Percentiles rank a stretch among this genome's conserved stretches.
Conservation (phyloP, 2,329 filamentous ascomycete genomes). For the Didymella arachidicola region DNA sequence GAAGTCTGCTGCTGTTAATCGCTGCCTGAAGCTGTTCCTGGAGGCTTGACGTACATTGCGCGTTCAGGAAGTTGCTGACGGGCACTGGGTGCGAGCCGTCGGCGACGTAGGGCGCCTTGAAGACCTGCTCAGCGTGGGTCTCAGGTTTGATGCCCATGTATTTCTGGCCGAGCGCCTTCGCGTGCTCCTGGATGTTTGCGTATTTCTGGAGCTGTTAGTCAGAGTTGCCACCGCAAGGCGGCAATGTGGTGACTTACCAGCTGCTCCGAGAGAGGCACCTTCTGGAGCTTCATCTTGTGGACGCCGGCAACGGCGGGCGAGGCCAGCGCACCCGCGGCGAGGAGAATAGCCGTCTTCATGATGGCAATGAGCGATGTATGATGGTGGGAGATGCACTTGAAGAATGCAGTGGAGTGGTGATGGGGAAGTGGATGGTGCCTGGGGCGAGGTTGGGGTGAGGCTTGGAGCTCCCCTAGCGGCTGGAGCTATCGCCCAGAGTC, state of each 20-base stretch:
- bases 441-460: slow-evolving; percentile 22
- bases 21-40: slow-evolving; percentile 1
- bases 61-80: slow-evolving; percentile 97
- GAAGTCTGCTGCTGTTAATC: slow-evolving; percentile 70
- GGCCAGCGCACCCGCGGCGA: slow-evolving; percentile 80
- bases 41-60: slow-evolving; percentile 77
- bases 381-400: slow-evolving; percentile 19
- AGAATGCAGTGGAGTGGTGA: slow-evolving; percentile 25
- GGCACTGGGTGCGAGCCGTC: slow-evolving; percentile 80
- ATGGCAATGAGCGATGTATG: slow-evolving; percentile 29
- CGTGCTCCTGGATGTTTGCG: slow-evolving; percentile 80
- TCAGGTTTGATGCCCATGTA: slow-evolving; percentile 88
- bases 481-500: slow-evolving; percentile 17
- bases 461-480: slow-evolving; percentile 18
- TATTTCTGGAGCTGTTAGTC: slow-evolving; percentile 65
- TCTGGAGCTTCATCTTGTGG: slow-evolving; percentile 98
- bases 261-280: slow-evolving; percentile 90
- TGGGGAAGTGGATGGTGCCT: slow-evolving; percentile 18
- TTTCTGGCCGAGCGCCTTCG: slow-evolving; percentile 88
- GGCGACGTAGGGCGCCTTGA: slow-evolving; percentile 74
- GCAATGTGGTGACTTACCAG: slow-evolving; percentile 68
- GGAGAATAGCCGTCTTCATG: slow-evolving; percentile 88
- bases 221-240: slow-evolving; percentile 17
- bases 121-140: slow-evolving; percentile 75
- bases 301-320: slow-evolving; percentile 84